Conservation (phyloP, 164 flowering plant species). For the Buxus sempervirens region DNA sequence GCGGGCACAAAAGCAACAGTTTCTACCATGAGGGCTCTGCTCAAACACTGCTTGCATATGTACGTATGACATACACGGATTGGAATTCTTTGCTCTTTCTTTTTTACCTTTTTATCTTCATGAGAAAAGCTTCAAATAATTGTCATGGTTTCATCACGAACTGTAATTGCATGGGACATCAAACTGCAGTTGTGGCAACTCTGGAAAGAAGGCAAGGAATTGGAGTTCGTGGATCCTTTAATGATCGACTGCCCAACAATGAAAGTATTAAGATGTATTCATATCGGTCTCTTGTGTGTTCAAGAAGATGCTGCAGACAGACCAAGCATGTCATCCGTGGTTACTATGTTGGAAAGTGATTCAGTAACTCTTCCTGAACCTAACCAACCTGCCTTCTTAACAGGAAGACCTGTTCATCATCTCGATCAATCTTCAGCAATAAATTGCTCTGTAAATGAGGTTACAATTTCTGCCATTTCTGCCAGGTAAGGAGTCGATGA, state of each 20-base stretch:
- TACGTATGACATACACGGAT: no score
- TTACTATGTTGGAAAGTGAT: slow-evolving; percentile 12
- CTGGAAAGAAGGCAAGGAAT: slow-evolving; percentile 14
- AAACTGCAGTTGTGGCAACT: slow-evolving; percentile 22
- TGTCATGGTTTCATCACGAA: not conserved
- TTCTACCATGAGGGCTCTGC: not conserved
- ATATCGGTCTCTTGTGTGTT: slow-evolving; percentile 18
- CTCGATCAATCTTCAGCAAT: not conserved
- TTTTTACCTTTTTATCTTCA: no score
- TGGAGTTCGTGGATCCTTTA: slow-evolving; percentile 10
- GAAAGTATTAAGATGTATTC: slow-evolving; percentile 13
- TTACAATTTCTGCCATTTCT: not conserved
- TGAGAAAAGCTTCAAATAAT: no score
- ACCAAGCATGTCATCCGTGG: slow-evolving; percentile 16
- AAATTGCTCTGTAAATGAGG: not conserved
- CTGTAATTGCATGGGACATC: not conserved
- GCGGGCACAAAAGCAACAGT: slow-evolving; percentile 7
- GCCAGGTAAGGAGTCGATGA: not conserved
- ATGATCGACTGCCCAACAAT: not conserved
- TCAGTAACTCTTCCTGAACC: slow-evolving; percentile 4
- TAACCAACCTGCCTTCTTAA: slow-evolving; percentile 3
- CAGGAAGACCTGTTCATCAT: not conserved
- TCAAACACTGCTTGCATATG: slow-evolving; percentile 5
- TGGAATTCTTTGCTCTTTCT: not conserved
- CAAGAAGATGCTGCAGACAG: slow-evolving; percentile 14